Evolutionary conservation across 164 flowering plant genomes (phyloP), one percentile per base, ranked within the genome.

Genomic region (Litsea cubeba): DNA sequence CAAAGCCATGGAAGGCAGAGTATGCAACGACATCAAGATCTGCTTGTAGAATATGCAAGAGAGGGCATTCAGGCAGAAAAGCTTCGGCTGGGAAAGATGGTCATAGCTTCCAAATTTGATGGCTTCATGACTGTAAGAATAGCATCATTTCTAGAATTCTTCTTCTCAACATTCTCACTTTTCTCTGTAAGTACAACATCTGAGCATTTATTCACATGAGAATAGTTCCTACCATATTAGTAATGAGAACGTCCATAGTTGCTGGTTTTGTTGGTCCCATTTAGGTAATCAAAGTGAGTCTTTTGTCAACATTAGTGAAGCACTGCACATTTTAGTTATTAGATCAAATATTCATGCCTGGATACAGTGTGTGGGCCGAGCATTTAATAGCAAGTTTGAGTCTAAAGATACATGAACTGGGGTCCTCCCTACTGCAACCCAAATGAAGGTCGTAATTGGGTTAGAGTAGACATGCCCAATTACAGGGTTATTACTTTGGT

Each of bases 21-120:
- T 30, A 66, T n/a, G 69, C 69, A 15, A 30, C 32, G 69, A 26
- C 69, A 17, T 30, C 69, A 23, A 26, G 69, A 26, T 66, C 69
- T 23, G 26, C 32, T 20, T 30, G 50, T n/a, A 66, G 26, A 35
- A 66, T 2, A 14, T 66, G 69, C 69, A 66, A 30, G 35, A 66
- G n/a, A 28, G 18, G 18, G 46, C 2, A 66, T 66, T 66, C 40
- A 12, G 26, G 32, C 12, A 14, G 50, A 66, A 30, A 28, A 35
- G 40, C 15, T 66, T 10, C 32, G 69, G 18, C 40, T 66, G 1
- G 69, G 69, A 14, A 66, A 66, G 40, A 35, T 66, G 69, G 26
- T 26, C 2, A 20, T 5, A 23, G 46, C 23, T 12, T 7, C 69
- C 7, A 26, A 66, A 20, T 66, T 66, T 30, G 69, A 66, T 28